These are phyloP conservation scores for Stagonosporopsis cucurbitacearum DNA, from an alignment of 2,329 filamentous ascomycete species.

Conservation along the genomic window DNA sequence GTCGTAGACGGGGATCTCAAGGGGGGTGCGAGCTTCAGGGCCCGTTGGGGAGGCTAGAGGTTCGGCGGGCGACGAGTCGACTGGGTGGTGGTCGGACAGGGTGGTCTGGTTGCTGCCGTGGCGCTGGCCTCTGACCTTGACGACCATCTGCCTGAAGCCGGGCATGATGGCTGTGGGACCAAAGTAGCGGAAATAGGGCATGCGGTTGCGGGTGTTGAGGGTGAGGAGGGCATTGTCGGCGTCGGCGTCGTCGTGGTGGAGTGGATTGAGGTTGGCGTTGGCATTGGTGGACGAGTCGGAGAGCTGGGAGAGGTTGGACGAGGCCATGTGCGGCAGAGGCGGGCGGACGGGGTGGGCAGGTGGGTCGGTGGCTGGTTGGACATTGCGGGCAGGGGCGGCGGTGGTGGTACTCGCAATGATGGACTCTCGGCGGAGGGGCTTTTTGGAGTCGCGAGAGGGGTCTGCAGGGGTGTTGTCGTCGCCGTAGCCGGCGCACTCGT, in stretches of 20 bases:
- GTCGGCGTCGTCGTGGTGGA: conserved; percentile 29
- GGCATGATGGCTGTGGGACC: conserved; percentile 90
- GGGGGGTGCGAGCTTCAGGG: conserved; percentile 51
- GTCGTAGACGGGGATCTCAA: conserved; percentile 73
- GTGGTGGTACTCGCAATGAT: conserved; percentile 15
- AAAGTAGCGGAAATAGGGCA: conserved; percentile 91
- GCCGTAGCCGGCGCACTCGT: conserved; percentile 57
- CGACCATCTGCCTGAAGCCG: conserved; percentile 92
- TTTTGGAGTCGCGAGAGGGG: conserved; percentile 28
- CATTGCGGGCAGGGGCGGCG: conserved; percentile 18
- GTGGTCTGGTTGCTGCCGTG: conserved; percentile 66
- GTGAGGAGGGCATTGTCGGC: conserved; percentile 35
- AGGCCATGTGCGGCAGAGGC: conserved; percentile 25
- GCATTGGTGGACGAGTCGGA: conserved; percentile 31
- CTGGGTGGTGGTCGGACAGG: conserved; percentile 55
- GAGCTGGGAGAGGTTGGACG: conserved; percentile 28
- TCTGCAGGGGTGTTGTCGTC: conserved; percentile 38
- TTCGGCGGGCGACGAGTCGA: conserved; percentile 47
- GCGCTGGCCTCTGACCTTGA: conserved; percentile 72
- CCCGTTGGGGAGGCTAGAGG: conserved; percentile 37
- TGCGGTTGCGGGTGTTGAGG: conserved; percentile 65
- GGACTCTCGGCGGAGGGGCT: conserved; percentile 30
- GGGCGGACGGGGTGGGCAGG: conserved; percentile 36
- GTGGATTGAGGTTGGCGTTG: conserved; percentile 28
- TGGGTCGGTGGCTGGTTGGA: conserved; percentile 28